Conservation (phyloP, 306 rosid species). For the Rosa lucieae region DNA sequence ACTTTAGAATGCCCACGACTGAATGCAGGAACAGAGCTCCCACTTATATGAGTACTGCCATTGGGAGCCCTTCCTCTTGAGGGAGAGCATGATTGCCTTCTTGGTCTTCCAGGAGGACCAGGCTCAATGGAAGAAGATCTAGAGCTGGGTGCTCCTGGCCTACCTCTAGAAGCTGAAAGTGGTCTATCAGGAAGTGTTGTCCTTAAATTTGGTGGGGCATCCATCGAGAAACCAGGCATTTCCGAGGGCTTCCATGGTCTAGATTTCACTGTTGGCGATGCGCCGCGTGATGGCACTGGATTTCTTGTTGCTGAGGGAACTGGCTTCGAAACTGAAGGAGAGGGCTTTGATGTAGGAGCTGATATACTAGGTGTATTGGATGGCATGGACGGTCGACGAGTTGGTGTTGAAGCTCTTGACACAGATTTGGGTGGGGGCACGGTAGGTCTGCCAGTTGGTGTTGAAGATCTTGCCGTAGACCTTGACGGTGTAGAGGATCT, state of each 20-base stretch:
- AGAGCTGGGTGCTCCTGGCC: slow-evolving; percentile 91
- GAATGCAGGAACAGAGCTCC: slow-evolving; percentile 88
- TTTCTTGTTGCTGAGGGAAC: slow-evolving; percentile 48
- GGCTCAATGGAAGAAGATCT: slow-evolving; percentile 93
- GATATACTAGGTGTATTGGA: slow-evolving; percentile 56
- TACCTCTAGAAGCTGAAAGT: slow-evolving; percentile 81
- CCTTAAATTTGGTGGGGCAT: slow-evolving; percentile 90
- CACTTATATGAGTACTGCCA: slow-evolving; percentile 65
- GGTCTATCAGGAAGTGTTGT: slow-evolving; percentile 89
- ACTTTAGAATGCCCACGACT: slow-evolving; percentile 62
- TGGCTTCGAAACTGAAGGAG: slow-evolving; percentile 60
- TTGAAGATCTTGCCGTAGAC: slow-evolving; percentile 74
- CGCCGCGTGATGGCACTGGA: slow-evolving; percentile 71
- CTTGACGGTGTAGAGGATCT: slow-evolving; percentile 92
- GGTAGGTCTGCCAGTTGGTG: slow-evolving; percentile 80
- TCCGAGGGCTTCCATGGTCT: slow-evolving; percentile 96
- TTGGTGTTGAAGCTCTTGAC: slow-evolving; percentile 89
- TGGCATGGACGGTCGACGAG: slow-evolving; percentile 75
- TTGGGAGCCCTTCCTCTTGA: slow-evolving; percentile 81
- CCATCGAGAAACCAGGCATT: slow-evolving; percentile 93
- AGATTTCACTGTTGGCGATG: slow-evolving; percentile 83
- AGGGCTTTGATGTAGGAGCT: slow-evolving; percentile 46
- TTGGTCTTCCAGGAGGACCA: slow-evolving; percentile 68
- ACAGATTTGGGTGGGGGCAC: slow-evolving; percentile 73
- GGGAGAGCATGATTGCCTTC: slow-evolving; percentile 93